Evolutionary conservation across 2,329 filamentous ascomycete species (phyloP).

Genomic region (Pseudohalonectria lignicola): DNA sequence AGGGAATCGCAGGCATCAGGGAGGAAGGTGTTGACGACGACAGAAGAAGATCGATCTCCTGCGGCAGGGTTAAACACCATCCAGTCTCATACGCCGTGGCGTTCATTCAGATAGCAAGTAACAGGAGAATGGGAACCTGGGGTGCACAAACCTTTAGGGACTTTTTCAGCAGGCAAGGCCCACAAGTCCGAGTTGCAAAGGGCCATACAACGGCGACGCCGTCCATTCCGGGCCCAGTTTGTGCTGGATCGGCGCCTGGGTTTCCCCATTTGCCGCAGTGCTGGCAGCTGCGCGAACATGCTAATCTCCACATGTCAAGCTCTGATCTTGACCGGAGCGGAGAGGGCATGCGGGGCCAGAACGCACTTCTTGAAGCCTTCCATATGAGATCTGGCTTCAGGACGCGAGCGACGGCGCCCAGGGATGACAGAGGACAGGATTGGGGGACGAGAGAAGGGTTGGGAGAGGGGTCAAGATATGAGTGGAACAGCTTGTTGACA

Average conservation of each 20-base stretch:
- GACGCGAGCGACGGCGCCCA: neutral
- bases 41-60: slow-evolving; percentile 63
- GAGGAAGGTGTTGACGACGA: slow-evolving; percentile 48
- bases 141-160: slow-evolving; percentile 51
- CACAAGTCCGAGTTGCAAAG: slow-evolving; percentile 58
- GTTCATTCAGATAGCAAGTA: too few species aligned
- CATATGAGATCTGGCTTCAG: slow-evolving; percentile 57
- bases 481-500: slow-evolving; percentile 57
- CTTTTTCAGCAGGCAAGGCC: slow-evolving; percentile 47
- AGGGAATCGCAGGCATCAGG: slow-evolving; percentile 58
- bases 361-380: slow-evolving; percentile 55
- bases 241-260: slow-evolving; percentile 29
- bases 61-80: slow-evolving; percentile 9
- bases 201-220: slow-evolving; percentile 59
- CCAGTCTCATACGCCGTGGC: too few species aligned
- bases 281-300: slow-evolving; percentile 53
- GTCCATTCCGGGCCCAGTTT: slow-evolving; percentile 48
- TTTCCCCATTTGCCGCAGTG: slow-evolving; percentile 43
- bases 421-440: too few species aligned
- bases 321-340: slow-evolving; percentile 57
- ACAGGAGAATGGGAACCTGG: too few species aligned
- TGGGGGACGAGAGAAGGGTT: slow-evolving; percentile 7
- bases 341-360: slow-evolving; percentile 56
- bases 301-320: slow-evolving; percentile 65
- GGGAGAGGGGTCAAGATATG: slow-evolving; percentile 38